Evolutionary conservation across 805 yeast species (phyloP), one percentile per base, ranked within the genome.

Genomic region (Teunomyces cretensis): DNA sequence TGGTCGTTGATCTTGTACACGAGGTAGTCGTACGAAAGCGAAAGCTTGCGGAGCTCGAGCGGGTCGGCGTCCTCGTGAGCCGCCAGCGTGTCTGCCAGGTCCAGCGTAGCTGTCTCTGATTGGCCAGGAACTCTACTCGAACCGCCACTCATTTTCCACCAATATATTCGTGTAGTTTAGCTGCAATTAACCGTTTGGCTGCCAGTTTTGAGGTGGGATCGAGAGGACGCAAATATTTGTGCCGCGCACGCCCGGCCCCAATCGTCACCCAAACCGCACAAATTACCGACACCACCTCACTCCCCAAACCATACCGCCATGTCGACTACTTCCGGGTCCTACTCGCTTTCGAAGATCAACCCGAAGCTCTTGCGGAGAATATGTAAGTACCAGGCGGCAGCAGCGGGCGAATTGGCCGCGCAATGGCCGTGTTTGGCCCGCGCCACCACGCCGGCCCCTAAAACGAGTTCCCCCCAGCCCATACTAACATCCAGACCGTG

Each of bases 11-110:
- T 82, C 57, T 79, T 80, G 64, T 70, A 83, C 58, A 85, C 58
- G 32, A 86, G 61, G 53, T 84, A 83, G 54, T 86, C 92, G 57
- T 78, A 85, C 43, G 75, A 77, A 17, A 83, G 67, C 0, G 86
- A 79, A 35, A 86, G 64, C 45, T 76, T 73, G 53, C 80, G 77
- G 13, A 86, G 72, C 9, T 82, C 79, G 19, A 86, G 64, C 1
- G 89, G 88, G 61, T 86, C 91, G 17, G 44, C 36, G 27, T 41
- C 42, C 9, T 41, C 33, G 7, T 33, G 14, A n/a, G 27, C 17
- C 11, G 15, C n/a, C n/a, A n/a, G n/a, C n/a, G n/a, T n/a, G n/a
- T n/a, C n/a, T n/a, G n/a, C n/a, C n/a, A n/a, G n/a, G n/a, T n/a
- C n/a, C n/a, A n/a, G n/a, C n/a, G n/a, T n/a, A n/a, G 35, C 15